Base-by-base conservation (phyloP, 192 early-diverging fungal genomes). In the Podila minutissima region DNA sequence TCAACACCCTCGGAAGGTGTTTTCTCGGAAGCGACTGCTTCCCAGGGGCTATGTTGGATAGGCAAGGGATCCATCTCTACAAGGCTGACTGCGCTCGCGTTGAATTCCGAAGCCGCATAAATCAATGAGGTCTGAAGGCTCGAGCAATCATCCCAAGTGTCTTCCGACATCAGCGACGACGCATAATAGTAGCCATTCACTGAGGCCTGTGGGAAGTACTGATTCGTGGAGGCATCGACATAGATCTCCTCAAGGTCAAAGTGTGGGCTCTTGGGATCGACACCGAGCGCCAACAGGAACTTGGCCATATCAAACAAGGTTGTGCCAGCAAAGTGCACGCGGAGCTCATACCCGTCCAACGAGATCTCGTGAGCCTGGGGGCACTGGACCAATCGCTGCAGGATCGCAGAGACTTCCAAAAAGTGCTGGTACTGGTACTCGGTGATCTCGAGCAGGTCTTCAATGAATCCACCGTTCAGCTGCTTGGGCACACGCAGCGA, bases 401-500 rank as follows among this genome's bases (percentile, higher is more conserved):
- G 63, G 48, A 81, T 73, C 2, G 77, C 62, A 24, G 77, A 81
- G 26, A 81, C 77, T 46, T 81, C 77, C 66, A 81, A 32, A 59
- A 81, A 81, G 63, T 81, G 77, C 41, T 81, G 77, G 60, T 81
- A 81, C 58, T 81, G 77, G 3, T 69, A 69, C 35, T 81, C 63
- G 53, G 77, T 81, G 35, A 81, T 66, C 37, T 73, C 71, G 19
- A 81, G 62, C 64, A 81, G 31, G 41, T 81, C 58, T 57, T 73
- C 71, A 32, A 81, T 81, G 35, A 81, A 81, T 4, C 32, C 19
- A 3, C 48, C 53, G 28, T 81, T 81, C 19, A 81, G 62, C 33
- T 81, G 71, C 62, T 73, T 81, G 66, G 77, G 77, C 10, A 67
- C 77, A 46, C 67, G 62, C 31, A 81, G 28, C 3, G 77, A 73